Conservation (phyloP, 257 asterid species). For the Jasminum sambac region DNA sequence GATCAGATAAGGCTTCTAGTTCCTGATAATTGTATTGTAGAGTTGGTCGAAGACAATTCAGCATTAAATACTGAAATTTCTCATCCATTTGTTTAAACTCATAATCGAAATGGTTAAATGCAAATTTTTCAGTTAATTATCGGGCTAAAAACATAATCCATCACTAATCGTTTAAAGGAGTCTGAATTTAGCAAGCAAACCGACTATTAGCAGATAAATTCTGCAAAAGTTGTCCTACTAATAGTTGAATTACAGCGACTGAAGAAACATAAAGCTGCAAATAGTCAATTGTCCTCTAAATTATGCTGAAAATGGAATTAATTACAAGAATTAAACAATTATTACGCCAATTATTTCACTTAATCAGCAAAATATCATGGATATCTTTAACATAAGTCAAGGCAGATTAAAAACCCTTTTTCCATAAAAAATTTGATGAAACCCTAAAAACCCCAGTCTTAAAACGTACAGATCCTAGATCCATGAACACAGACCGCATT, state of each 20-base stretch:
- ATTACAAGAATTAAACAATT: background rate
- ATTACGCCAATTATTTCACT: background rate
- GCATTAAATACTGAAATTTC: background rate
- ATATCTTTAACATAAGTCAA: background rate
- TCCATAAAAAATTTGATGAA: background rate
- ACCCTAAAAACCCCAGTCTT: background rate
- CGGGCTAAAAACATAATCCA: background rate
- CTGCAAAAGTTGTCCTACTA: background rate
- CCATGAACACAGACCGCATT: background rate
- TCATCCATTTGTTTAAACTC: background rate
- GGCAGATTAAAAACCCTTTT: background rate
- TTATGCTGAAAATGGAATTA: background rate
- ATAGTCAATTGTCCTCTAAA: background rate
- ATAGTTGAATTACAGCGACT: background rate
- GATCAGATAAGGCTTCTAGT: slow-evolving; percentile 78
- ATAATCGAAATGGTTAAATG: slow-evolving; percentile 1
- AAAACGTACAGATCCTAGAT: background rate
- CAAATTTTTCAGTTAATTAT: background rate
- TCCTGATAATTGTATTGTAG: slow-evolving; percentile 50
- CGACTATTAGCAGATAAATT: slow-evolving; percentile 14
- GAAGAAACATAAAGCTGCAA: slow-evolving; percentile 8
- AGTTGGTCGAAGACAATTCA: background rate
- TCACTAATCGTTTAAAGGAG: background rate
- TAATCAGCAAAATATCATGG: background rate
- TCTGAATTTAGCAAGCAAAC: background rate